phyloP scores from a whole-genome alignment of 2,329 filamentous ascomycete genomes.

The Aspergillus viridinutans region DNA sequence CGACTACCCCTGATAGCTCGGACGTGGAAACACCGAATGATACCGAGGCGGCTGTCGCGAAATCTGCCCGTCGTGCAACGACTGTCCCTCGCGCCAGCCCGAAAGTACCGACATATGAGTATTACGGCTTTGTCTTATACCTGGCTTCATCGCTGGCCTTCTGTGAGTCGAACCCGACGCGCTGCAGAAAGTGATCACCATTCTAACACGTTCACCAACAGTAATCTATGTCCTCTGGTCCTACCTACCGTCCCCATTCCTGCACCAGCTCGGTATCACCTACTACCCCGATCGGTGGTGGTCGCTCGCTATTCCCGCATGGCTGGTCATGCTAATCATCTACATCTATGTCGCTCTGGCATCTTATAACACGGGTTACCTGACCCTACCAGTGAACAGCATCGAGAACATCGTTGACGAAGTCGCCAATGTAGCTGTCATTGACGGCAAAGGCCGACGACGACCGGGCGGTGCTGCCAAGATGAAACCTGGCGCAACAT shows the following conservation, averaged over 20 bases:
- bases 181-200: conserved; percentile 2
- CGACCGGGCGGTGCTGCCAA: conserved; percentile 41
- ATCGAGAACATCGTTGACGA: conserved; percentile 92
- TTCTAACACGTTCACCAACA: conserved; percentile 7
- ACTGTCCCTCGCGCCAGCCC: conserved; percentile 79
- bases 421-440: conserved; percentile 75
- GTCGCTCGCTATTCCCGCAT: conserved; percentile 87
- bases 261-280: conserved; percentile 88
- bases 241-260: conserved; percentile 84
- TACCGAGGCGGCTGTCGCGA: conserved; percentile 57
- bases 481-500: conserved; percentile 39
- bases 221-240: conserved; percentile 72
- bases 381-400: conserved; percentile 74
- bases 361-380: conserved; percentile 80
- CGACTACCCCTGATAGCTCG: conserved; percentile 86
- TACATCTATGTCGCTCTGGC: conserved; percentile 95
- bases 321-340: conserved; percentile 78
- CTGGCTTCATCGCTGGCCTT: conserved; percentile 81
- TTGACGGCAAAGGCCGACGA: conserved; percentile 67
- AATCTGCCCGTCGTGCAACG: conserved; percentile 54
- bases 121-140: conserved; percentile 98
- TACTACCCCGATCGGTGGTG: conserved; percentile 99
- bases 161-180: conserved; percentile 46
- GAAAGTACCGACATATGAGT: conserved; percentile 98
- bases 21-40: conserved; percentile 70